phyloP scores from a whole-genome alignment of 768 basidiomycete species.

The Leccinum arenicola region DNA sequence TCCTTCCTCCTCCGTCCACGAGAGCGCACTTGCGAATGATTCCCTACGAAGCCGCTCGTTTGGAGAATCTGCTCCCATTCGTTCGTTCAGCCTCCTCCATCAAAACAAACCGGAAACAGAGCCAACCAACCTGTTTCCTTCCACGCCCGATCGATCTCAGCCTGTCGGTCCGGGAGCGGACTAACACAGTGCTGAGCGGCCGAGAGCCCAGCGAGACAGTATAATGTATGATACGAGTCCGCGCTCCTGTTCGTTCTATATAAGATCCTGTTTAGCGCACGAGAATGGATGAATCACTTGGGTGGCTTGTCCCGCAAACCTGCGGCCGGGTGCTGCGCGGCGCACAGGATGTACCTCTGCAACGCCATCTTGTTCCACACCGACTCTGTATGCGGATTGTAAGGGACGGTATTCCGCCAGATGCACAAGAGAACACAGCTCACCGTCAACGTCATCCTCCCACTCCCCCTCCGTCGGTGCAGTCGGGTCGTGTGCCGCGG shows the following conservation, averaged over 20 bases:
- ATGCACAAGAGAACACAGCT: constrained; percentile 5
- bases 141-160: constrained; percentile 41
- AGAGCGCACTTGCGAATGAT: constrained; percentile 53
- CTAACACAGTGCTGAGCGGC: constrained; percentile 78
- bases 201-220: constrained; percentile 88
- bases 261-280: not conserved
- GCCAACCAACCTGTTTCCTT: constrained; percentile 16
- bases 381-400: constrained; percentile 32
- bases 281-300: constrained; percentile 52
- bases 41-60: constrained; percentile 35
- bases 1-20: constrained; percentile 71
- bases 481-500: not conserved
- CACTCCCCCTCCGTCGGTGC: constrained; percentile 43
- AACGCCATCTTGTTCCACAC: constrained; percentile 64
- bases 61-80: constrained; percentile 21
- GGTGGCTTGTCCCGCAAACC: constrained; percentile 95
- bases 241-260: constrained; percentile 49
- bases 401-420: not conserved
- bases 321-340: constrained; percentile 82
- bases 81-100: constrained; percentile 6
- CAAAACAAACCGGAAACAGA: not conserved
- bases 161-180: constrained; percentile 40
- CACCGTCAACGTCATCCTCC: constrained; percentile 77
- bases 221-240: constrained; percentile 95
- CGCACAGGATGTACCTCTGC: constrained; percentile 84